Evolutionary conservation across 129 eudicot species (phyloP).

Genomic region (Flaveria ramosissima): DNA sequence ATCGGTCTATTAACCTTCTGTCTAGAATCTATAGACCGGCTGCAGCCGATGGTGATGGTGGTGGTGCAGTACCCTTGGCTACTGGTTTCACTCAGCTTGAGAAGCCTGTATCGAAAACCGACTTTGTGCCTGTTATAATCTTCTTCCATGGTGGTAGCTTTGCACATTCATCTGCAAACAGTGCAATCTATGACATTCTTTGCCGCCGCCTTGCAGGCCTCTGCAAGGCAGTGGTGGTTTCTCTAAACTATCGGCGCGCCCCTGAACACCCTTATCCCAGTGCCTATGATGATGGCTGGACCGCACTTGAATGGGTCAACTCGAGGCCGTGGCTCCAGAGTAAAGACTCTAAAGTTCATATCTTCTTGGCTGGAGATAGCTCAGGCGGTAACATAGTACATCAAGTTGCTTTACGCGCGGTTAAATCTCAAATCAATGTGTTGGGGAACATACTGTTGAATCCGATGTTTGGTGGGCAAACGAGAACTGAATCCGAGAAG

Average conservation of each 20-base stretch:
- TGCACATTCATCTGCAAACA: constrained; percentile 68
- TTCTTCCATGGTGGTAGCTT: constrained; percentile 79
- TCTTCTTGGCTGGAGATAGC: constrained; percentile 68
- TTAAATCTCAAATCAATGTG: constrained; percentile 43
- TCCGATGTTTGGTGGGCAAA: constrained; percentile 68
- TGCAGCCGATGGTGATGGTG: constrained; percentile 25
- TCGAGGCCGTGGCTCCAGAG: constrained; percentile 61
- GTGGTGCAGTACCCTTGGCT: constrained; percentile 17
- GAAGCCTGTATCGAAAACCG: constrained; percentile 43
- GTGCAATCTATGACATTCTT: constrained; percentile 63
- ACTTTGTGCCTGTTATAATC: constrained; percentile 56
- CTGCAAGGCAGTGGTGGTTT: constrained; percentile 59
- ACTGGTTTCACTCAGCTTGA: constrained; percentile 34
- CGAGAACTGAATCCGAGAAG: constrained; percentile 57
- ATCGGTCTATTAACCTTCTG: constrained; percentile 49
- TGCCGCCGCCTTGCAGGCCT: constrained; percentile 60
- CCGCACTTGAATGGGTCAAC: constrained; percentile 59
- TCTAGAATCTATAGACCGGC: constrained; percentile 54
- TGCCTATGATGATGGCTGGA: constrained; percentile 71
- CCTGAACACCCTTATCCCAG: constrained; percentile 64
- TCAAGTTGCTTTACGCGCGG: constrained; percentile 50
- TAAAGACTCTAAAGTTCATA: constrained; percentile 57
- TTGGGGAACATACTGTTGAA: constrained; percentile 58
- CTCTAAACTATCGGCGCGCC: constrained; percentile 61
- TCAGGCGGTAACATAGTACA: constrained; percentile 72